Evolutionary conservation across 1,139 yeast genomes (phyloP), one percentile per base, ranked within the genome.

Genomic region (Debaryomyces udenii): DNA sequence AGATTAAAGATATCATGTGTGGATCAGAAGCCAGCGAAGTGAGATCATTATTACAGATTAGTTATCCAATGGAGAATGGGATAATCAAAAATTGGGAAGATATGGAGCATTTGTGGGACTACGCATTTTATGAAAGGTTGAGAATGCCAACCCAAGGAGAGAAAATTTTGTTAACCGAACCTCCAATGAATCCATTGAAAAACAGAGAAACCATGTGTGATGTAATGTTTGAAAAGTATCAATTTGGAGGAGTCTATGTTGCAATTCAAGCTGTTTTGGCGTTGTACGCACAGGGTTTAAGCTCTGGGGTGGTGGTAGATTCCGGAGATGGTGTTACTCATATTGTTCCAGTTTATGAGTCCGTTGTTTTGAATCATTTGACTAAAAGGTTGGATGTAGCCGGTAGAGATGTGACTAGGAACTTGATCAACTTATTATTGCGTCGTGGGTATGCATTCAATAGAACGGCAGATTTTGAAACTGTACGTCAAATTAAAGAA

Each of bases 61-160:
- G 93, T 24, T 93, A 93, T 57, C 99, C 99, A 16, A 91, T 93
- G 99, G 99, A 93, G 64, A 93, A 93, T 60, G 99, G 99, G 57
- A 89, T 94, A 56, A 91, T 93, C 63, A 85, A 85, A 61, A 90
- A 93, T 62, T 93, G 99, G 99, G 96, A 91, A 57, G 99, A 93
- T 62, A 93, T 94, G 98, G 96, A 89, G 56, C 94, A 91, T 56
- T 76, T 93, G 49, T 93, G 99, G 99, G 97, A 93, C 67, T 93
- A 93, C 65, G 94, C 98, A 18, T 93, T 93, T 64, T 86, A 86
- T 66, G 96, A 93, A 53, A 80, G 87, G 56, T 84, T 93, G 89
- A 80, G 89, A 59, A 70, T 86, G 36, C 74, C 81, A 18, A 82
- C 94, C 14, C 68, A 78, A 31, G 96, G 93, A 27, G 80, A 81